These are phyloP conservation scores for Mycena epipterygia DNA, from an alignment of 768 basidiomycete genomes.

Conservation along the genomic window DNA sequence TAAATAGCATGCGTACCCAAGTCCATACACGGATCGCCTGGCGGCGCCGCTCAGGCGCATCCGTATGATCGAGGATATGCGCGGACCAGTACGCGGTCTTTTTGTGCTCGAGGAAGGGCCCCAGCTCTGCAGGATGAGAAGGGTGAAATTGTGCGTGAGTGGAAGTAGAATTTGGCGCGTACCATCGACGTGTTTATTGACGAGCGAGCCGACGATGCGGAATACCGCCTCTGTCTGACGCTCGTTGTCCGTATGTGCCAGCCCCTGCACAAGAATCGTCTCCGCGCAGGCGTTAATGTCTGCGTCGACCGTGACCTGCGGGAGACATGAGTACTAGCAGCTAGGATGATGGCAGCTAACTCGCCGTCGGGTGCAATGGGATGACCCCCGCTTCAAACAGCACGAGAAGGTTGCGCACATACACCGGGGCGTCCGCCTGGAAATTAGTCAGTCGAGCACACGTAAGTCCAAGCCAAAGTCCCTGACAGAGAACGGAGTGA, in stretches of 20 bases:
- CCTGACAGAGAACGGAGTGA: conserved; percentile 69
- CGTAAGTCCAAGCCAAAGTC: background rate
- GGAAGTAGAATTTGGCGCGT: conserved; percentile 31
- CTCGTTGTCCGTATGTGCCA: conserved; percentile 59
- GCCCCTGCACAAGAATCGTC: conserved; percentile 70
- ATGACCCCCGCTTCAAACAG: conserved; percentile 78
- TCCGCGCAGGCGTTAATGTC: conserved; percentile 66
- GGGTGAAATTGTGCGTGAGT: no score
- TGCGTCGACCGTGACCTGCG: conserved; percentile 57
- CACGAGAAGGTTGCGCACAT: conserved; percentile 74
- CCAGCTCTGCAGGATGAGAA: conserved; percentile 54
- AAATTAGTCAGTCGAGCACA: no score
- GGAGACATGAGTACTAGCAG: conserved; percentile 3
- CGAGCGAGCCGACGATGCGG: conserved; percentile 72
- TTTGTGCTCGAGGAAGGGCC: conserved; percentile 57
- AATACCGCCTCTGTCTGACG: conserved; percentile 69
- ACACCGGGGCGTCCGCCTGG: conserved; percentile 57
- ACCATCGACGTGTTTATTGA: conserved; percentile 88
- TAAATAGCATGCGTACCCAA: conserved; percentile 64
- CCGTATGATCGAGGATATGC: conserved; percentile 55
- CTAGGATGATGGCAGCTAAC: conserved; percentile 25
- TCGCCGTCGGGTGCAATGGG: conserved; percentile 76
- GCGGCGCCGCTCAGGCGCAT: conserved; percentile 55
- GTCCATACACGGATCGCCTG: conserved; percentile 72
- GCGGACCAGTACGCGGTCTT: conserved; percentile 63